A percentile compares a stretch with the other conserved stretches of the same genome.
Conservation (phyloP, 139 green algal genomes). For the Ettlia oleoabundans region DNA sequence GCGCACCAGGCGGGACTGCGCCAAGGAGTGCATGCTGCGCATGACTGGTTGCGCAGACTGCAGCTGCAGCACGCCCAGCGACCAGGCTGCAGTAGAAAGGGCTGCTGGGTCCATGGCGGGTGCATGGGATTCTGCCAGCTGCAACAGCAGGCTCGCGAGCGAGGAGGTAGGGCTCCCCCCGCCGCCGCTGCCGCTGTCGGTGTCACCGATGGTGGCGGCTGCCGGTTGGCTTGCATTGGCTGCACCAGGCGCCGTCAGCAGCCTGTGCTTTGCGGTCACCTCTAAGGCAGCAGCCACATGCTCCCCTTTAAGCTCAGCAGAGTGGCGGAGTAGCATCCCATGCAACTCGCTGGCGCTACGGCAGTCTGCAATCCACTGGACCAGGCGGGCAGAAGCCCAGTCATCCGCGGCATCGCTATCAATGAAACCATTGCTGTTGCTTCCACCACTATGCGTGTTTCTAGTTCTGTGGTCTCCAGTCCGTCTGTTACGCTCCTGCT, state of each 20-base stretch:
- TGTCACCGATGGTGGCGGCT: not conserved
- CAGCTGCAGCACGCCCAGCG: not conserved
- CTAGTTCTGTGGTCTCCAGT: not conserved
- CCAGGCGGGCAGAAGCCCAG: not conserved
- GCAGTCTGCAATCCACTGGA: not conserved
- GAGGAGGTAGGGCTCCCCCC: not conserved
- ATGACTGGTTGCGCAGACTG: not conserved
- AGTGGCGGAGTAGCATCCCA: constrained; percentile 4
- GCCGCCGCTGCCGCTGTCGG: not conserved
- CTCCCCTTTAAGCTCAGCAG: constrained; percentile 4
- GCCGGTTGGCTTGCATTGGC: no score
- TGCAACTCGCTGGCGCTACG: not conserved
- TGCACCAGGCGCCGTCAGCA: not conserved
- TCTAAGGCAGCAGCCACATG: no score
- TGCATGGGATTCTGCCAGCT: not conserved
- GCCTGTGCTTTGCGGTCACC: constrained; percentile 11
- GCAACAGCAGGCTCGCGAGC: not conserved
- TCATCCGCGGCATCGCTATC: not conserved
- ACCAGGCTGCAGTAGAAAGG: constrained; percentile 8
- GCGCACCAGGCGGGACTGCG: not conserved
- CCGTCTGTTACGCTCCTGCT: not conserved
- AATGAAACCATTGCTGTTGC: not conserved
- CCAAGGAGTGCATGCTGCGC: constrained; percentile 6
- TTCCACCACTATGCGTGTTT: not conserved
- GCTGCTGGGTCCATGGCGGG: not conserved